Evolutionary conservation across 805 yeast species (phyloP), one percentile per base, ranked within the genome.

Genomic region (Scheffersomyces coipomensis): DNA sequence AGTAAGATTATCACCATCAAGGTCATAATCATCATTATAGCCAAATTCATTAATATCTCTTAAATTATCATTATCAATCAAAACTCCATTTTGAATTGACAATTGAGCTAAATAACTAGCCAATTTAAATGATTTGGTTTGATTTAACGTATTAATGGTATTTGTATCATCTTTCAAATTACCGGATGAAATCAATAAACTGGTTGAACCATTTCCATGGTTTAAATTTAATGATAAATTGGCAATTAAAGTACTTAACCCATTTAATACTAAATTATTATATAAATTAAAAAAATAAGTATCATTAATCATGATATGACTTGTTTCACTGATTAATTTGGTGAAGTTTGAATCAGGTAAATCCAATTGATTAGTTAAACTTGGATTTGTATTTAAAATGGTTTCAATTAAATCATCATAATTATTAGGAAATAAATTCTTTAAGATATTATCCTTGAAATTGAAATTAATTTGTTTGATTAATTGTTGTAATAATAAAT

Each of bases 21-120:
- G n/a, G n/a, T n/a, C n/a, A n/a, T n/a, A n/a, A n/a, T n/a, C n/a
- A n/a, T n/a, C n/a, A n/a, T n/a, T n/a, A n/a, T n/a, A n/a, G n/a
- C n/a, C n/a, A n/a, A n/a, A n/a, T n/a, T n/a, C n/a, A n/a, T n/a
- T n/a, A n/a, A n/a, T n/a, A 9, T 46, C 45, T 18, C 48, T 47
- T 19, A 45, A 61, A 38, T 64, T 59, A 34, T 73, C 74, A 34
- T 70, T 74, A 33, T 75, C 73, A 39, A 55, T 51, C 53, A 84
- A 64, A 12, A 71, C 68, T 33, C 70, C 77, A 26, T 85, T 77
- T 53, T 84, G 90, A 39, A 80, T 76, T 1, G 88, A 76, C 26
- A 83, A 70, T 34, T 76, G 79, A 1, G 91, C 91, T 43, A 88
- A 66, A 29, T 83, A 70, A 19, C 79, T 77, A 2, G 95, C 96